These are phyloP conservation scores for Cyathus striatus DNA, from an alignment of 768 basidiomycete genomes.

Conservation along the genomic window DNA sequence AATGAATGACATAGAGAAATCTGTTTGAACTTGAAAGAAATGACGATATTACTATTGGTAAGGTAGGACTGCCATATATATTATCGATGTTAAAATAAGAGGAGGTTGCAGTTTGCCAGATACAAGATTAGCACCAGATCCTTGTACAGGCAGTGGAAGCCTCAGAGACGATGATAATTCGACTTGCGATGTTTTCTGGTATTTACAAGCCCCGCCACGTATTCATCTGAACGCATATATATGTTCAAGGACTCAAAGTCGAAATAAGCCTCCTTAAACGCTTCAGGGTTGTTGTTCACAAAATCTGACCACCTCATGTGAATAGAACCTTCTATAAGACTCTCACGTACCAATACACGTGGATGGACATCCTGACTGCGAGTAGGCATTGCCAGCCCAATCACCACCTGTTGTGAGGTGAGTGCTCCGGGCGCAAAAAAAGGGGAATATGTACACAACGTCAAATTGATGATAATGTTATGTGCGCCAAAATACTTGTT, in stretches of 20 bases:
- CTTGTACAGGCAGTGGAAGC: too few species aligned
- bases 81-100: too few species aligned
- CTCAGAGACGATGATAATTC: too few species aligned
- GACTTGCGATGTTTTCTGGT: too few species aligned
- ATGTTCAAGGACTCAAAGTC: constrained; percentile 53
- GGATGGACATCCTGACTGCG: constrained; percentile 45
- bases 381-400: constrained; percentile 54
- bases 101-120: too few species aligned
- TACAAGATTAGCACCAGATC: too few species aligned
- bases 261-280: constrained; percentile 66
- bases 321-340: not conserved
- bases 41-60: too few species aligned
- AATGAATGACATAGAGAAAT: too few species aligned
- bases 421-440: not conserved
- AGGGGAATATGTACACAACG: constrained; percentile 24
- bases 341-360: constrained; percentile 48
- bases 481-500: constrained; percentile 44
- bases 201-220: too few species aligned
- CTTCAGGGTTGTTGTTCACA: constrained; percentile 57
- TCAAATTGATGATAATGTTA: constrained; percentile 62
- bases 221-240: constrained; percentile 12
- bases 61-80: too few species aligned
- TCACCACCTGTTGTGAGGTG: constrained; percentile 35
- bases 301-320: constrained; percentile 30
- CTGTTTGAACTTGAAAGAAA: too few species aligned